Percentiles rank a stretch among this genome's conserved stretches.
These are phyloP conservation scores for Cynara cardunculus DNA, from an alignment of 129 eudicot species.

Conservation along the genomic window DNA sequence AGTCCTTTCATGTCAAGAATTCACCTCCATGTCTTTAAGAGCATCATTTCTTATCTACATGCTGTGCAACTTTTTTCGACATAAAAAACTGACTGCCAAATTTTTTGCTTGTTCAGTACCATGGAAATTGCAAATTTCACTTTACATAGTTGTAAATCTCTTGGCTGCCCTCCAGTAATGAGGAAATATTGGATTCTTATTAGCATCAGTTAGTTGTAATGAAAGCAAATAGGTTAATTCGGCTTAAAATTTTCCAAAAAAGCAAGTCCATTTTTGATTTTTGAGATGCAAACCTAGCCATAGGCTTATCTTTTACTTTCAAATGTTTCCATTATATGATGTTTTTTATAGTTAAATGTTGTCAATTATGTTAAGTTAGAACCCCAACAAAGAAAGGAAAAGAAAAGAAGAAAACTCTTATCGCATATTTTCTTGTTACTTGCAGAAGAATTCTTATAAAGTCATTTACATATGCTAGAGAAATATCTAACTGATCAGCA, in stretches of 20 bases:
- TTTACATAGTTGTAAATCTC: background rate
- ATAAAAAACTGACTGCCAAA: background rate
- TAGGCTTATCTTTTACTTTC: background rate
- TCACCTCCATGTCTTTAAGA: background rate
- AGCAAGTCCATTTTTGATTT: background rate
- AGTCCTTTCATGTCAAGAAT: conserved; percentile 13
- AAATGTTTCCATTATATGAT: background rate
- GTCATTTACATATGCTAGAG: background rate
- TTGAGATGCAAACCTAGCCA: background rate
- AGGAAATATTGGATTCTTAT: background rate
- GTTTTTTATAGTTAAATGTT: background rate
- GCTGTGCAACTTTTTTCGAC: background rate
- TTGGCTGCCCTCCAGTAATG: background rate
- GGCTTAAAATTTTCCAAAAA: background rate
- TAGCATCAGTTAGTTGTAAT: background rate
- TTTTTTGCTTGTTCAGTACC: background rate
- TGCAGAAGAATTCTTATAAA: background rate
- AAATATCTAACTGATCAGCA: background rate
- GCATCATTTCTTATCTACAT: background rate
- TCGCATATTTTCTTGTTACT: background rate
- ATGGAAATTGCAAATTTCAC: background rate
- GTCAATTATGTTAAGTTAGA: background rate
- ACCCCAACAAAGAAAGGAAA: background rate
- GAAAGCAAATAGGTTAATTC: background rate
- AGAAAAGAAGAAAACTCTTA: background rate